Conservation (phyloP, 2,329 filamentous ascomycete genomes). For the Zymoseptoria passerinii region DNA sequence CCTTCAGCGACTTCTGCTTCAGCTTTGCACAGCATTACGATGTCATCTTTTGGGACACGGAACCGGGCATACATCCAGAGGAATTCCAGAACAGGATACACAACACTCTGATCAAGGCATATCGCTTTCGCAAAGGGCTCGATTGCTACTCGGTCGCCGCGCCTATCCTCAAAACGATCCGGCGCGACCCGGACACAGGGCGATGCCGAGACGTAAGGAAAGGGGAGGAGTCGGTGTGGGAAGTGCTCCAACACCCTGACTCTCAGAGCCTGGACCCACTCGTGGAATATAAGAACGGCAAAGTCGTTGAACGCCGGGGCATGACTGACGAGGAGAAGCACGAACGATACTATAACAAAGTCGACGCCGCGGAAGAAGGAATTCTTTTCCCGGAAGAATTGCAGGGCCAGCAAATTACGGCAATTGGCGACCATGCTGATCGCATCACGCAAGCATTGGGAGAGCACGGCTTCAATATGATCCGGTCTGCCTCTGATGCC, state of each 20-base stretch:
- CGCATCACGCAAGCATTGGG: constrained; percentile 1
- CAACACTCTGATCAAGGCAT: constrained; percentile 33
- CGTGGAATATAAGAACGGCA: background rate
- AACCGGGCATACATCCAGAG: constrained; percentile 28
- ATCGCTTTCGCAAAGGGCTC: constrained; percentile 24
- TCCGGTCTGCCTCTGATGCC: background rate
- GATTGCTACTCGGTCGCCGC: constrained; percentile 29
- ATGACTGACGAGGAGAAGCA: constrained; percentile 9
- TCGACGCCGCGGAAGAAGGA: constrained; percentile 35
- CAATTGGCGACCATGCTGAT: background rate
- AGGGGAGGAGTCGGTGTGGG: constrained; percentile 31
- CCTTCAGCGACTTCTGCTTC: constrained; percentile 30
- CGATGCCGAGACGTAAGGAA: constrained; percentile 32
- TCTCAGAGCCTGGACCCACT: background rate
- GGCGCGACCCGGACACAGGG: constrained; percentile 28
- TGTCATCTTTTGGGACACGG: constrained; percentile 36
- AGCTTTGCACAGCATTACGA: constrained; percentile 39
- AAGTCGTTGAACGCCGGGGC: background rate
- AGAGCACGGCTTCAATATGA: background rate
- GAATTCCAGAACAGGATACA: constrained; percentile 9
- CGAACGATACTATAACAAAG: constrained; percentile 31
- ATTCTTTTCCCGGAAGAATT: constrained; percentile 36
- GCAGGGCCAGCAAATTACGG: background rate
- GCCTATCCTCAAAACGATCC: constrained; percentile 33
- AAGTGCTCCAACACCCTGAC: constrained; percentile 17